These are phyloP conservation scores for Porphyrellus cyaneotinctus DNA, from an alignment of 768 basidiomycete species.

Conservation along the genomic window DNA sequence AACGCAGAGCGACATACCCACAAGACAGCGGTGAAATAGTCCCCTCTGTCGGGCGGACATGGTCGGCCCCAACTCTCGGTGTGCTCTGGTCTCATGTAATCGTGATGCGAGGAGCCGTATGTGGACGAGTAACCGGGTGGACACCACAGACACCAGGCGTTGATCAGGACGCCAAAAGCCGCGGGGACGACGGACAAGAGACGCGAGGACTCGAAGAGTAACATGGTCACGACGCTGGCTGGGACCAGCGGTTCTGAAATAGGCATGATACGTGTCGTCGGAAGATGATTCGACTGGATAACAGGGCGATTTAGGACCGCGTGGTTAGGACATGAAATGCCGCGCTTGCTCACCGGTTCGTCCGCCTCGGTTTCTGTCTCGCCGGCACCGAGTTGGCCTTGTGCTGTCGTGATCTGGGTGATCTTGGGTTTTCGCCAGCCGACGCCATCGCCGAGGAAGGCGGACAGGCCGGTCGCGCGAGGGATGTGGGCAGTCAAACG, in stretches of 20 bases:
- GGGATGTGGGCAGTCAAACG: constrained; percentile 11
- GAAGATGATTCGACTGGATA: constrained; percentile 56
- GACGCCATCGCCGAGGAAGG: constrained; percentile 25
- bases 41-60: constrained; percentile 50
- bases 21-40: constrained; percentile 62
- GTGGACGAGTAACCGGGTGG: constrained; percentile 36
- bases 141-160: constrained; percentile 49
- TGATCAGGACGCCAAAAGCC: constrained; percentile 58
- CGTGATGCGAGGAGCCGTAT: constrained; percentile 2
- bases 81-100: background rate
- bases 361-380: constrained; percentile 80
- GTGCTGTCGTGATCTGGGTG: constrained; percentile 56
- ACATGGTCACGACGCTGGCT: constrained; percentile 45
- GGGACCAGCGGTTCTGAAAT: constrained; percentile 49
- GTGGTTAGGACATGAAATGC: background rate
- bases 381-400: constrained; percentile 56
- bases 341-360: constrained; percentile 53
- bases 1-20: constrained; percentile 50
- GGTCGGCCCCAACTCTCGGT: constrained; percentile 26
- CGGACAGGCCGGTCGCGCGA: constrained; percentile 19
- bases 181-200: constrained; percentile 73
- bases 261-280: constrained; percentile 60
- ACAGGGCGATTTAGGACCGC: constrained; percentile 1
- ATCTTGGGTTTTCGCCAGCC: constrained; percentile 38
- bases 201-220: constrained; percentile 69